Evolutionary conservation across 129 eudicot species (phyloP), one percentile per base, ranked within the genome.

Genomic region (Dittrichia graveolens): DNA sequence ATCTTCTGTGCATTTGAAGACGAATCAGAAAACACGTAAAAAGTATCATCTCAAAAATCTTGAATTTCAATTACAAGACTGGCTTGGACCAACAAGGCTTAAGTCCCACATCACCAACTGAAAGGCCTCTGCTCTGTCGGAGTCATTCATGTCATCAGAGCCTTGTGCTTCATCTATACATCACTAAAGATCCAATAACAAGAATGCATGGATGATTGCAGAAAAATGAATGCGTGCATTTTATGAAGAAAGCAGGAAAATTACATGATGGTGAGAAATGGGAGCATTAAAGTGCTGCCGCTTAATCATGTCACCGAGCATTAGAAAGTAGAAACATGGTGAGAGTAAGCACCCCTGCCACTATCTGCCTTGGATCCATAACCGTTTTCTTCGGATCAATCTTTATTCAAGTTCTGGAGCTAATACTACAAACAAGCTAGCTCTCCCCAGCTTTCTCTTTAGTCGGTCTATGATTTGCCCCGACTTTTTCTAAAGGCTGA

Each of bases 251-350:
- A 5, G 14, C 39, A 10, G 10, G 8, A 65, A 3, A 5, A 57
- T 31, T 84, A 88, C 96, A 41, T 71, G 84, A 65, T 61, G 62
- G n/a, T n/a, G n/a, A 65, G 93, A 73, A 77, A 67, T 40, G 10
- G 79, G 66, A 71, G 95, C 24, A 71, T 87, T 88, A 72, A 88
- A 83, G 76, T 95, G 99, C 58, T 95, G 90, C 6, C 94, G 83
- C 78, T 91, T 91, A 66, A 95, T 80, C 99, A 95, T 95, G 79
- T 91, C 72, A 0, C 90, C 99, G 40, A 95, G 97, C 97, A 91
- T 95, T 8, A 89, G n/a, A n/a, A n/a, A n/a, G n/a, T n/a, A n/a
- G 77, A 80, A 95, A 95, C 99, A 95, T 95, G 43, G 99, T 84
- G 19, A 88, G 13, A 11, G 99, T 95, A 40, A 95, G 83, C 2